These are phyloP conservation scores for Heliamphora pulchella DNA, from an alignment of 179 eudicot species.

Conservation along the genomic window DNA sequence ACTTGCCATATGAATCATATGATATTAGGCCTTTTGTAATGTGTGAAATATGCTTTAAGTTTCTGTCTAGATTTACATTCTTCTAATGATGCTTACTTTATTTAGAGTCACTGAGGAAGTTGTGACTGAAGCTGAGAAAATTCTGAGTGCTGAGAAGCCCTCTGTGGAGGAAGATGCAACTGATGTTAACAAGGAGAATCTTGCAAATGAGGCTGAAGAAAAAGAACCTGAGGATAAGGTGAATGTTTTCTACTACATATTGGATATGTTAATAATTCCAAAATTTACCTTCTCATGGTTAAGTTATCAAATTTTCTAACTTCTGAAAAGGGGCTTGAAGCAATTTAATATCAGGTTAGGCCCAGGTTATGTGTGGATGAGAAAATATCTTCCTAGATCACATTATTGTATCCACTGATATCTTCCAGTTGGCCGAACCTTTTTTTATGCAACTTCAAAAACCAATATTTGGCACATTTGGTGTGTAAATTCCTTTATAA, in stretches of 20 bases:
- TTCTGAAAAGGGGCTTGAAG: background rate
- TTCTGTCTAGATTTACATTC: background rate
- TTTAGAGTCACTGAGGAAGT: constrained; percentile 54
- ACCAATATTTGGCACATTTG: background rate
- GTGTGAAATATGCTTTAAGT: background rate
- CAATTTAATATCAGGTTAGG: background rate
- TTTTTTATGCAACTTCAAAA: background rate
- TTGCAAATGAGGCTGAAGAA: constrained; percentile 52
- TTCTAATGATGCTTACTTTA: constrained; percentile 11
- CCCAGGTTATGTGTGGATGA: background rate
- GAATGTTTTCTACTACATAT: background rate
- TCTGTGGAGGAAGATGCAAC: constrained; percentile 47
- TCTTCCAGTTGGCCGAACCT: background rate
- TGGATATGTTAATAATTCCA: background rate
- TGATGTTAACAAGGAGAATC: constrained; percentile 54
- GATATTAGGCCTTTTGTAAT: background rate
- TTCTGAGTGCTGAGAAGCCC: constrained; percentile 45
- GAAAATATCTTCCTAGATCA: background rate
- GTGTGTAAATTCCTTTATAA: background rate
- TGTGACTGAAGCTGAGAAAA: constrained; percentile 53
- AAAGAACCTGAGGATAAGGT: constrained; percentile 80
- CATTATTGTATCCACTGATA: background rate
- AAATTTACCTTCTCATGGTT: background rate
- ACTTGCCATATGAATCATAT: background rate
- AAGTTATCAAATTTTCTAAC: background rate